Evolutionary conservation across 2,329 filamentous ascomycete species (phyloP).

Genomic region (Talaromyces amestolkiae): DNA sequence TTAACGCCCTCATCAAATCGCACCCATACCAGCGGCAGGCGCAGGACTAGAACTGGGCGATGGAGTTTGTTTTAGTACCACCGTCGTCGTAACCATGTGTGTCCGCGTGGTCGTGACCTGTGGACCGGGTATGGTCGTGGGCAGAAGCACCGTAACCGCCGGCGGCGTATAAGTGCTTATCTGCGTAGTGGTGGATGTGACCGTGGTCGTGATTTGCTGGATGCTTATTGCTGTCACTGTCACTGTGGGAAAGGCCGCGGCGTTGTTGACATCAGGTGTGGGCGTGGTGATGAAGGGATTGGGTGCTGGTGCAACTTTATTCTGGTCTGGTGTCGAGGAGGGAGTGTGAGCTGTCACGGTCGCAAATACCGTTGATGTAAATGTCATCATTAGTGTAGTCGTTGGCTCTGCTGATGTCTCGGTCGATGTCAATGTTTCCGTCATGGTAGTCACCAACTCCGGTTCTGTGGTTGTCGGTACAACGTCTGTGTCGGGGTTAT

Average conservation of each 20-base stretch:
- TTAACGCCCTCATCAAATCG: not conserved
- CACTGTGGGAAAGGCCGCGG: not conserved
- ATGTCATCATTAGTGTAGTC: not conserved
- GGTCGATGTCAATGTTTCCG: not conserved
- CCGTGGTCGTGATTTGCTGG: not conserved
- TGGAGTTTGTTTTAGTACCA: not conserved
- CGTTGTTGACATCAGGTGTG: not conserved
- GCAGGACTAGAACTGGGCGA: not conserved
- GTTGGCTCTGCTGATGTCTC: constrained; percentile 4
- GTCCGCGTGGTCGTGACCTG: constrained; percentile 23
- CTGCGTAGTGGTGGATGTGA: not conserved
- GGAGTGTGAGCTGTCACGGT: not conserved
- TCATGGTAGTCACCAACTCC: not conserved
- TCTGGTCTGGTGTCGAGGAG: not conserved
- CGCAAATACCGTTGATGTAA: constrained; percentile 2
- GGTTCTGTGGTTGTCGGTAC: not conserved
- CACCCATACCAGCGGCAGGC: not conserved
- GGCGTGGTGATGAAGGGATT: not conserved
- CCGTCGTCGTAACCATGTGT: constrained; percentile 18
- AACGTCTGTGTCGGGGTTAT: not conserved
- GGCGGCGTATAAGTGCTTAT: not conserved
- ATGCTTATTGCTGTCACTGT: not conserved
- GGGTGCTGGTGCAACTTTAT: not conserved
- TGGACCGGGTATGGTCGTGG: constrained; percentile 3
- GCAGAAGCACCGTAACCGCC: not conserved